Evolutionary conservation across 2,329 filamentous ascomycete species (phyloP).

Genomic region (Diaporthe citriasiana): DNA sequence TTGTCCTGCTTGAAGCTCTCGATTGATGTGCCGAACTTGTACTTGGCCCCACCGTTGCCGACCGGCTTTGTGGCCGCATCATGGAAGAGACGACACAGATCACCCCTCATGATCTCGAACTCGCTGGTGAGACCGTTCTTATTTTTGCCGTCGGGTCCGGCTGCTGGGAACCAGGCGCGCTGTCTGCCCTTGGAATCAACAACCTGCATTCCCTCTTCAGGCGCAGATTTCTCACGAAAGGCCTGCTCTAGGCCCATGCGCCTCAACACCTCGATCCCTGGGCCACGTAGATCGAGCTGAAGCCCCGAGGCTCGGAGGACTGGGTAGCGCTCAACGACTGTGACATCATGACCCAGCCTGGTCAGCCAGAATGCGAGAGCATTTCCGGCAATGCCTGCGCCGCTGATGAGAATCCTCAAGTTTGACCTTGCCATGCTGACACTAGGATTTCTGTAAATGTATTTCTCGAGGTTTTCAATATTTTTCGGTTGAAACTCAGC

Average conservation of each 20-base stretch:
- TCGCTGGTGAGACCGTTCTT: constrained; percentile 65
- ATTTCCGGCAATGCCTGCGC: constrained; percentile 55
- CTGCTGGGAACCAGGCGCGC: constrained; percentile 57
- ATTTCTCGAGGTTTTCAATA: background rate
- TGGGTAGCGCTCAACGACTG: constrained; percentile 58
- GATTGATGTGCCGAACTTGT: constrained; percentile 49
- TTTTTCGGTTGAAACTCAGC: background rate
- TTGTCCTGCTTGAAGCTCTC: constrained; percentile 48
- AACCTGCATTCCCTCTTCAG: constrained; percentile 53
- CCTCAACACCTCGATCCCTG: constrained; percentile 63
- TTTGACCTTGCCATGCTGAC: constrained; percentile 39
- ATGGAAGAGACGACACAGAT: constrained; percentile 65
- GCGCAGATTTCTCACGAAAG: constrained; percentile 35
- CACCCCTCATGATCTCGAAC: constrained; percentile 72
- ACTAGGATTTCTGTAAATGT: background rate
- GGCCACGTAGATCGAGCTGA: constrained; percentile 67
- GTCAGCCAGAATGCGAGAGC: constrained; percentile 65
- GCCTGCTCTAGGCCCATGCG: constrained; percentile 64
- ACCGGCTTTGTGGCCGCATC: constrained; percentile 48
- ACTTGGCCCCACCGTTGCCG: constrained; percentile 47
- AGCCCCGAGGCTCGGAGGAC: constrained; percentile 62
- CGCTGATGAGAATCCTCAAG: constrained; percentile 54
- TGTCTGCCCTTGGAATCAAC: constrained; percentile 55
- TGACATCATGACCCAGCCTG: constrained; percentile 55
- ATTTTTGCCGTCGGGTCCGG: constrained; percentile 56